phyloP scores from a whole-genome alignment of 2,329 filamentous ascomycete species.

The Zymoseptoria tritici region DNA sequence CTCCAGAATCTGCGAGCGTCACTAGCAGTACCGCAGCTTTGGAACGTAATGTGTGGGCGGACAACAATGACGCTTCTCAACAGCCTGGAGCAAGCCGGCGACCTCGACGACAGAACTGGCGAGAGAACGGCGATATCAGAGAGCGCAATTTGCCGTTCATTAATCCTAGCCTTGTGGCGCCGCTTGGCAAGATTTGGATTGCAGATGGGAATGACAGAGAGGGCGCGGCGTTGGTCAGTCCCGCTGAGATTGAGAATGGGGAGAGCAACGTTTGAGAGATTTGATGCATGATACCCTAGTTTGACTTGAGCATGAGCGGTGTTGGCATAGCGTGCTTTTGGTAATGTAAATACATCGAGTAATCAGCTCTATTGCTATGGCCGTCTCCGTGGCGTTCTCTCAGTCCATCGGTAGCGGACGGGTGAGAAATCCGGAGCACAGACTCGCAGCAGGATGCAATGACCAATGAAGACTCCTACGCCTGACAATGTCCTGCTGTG shows the following conservation, averaged over 20 bases:
- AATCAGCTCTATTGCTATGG: background rate
- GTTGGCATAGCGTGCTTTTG: background rate
- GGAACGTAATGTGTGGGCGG: constrained; percentile 36
- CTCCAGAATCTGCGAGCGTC: constrained; percentile 19
- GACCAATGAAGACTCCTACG: too few relatives aligned
- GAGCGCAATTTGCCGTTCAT: constrained; percentile 65
- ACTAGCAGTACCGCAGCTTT: constrained; percentile 21
- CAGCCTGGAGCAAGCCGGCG: constrained; percentile 6
- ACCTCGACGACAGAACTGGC: constrained; percentile 32
- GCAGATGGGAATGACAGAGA: constrained; percentile 10
- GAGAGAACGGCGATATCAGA: constrained; percentile 64
- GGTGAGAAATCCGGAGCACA: too few relatives aligned
- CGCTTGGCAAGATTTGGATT: constrained; percentile 34
- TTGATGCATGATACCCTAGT: background rate
- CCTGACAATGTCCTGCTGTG: too few relatives aligned
- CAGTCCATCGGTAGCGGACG: background rate
- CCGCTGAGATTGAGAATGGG: background rate
- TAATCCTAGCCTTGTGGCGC: constrained; percentile 65
- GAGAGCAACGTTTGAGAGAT: background rate
- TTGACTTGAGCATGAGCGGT: background rate
- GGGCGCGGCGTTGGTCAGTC: background rate
- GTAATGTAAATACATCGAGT: background rate
- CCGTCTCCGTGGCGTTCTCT: background rate
- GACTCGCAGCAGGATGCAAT: too few relatives aligned
- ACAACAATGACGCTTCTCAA: constrained; percentile 12